A percentile compares a stretch with the other conserved stretches of the same genome.
phyloP scores from a whole-genome alignment of 2,329 filamentous ascomycete genomes.

The Venturia effusa region DNA sequence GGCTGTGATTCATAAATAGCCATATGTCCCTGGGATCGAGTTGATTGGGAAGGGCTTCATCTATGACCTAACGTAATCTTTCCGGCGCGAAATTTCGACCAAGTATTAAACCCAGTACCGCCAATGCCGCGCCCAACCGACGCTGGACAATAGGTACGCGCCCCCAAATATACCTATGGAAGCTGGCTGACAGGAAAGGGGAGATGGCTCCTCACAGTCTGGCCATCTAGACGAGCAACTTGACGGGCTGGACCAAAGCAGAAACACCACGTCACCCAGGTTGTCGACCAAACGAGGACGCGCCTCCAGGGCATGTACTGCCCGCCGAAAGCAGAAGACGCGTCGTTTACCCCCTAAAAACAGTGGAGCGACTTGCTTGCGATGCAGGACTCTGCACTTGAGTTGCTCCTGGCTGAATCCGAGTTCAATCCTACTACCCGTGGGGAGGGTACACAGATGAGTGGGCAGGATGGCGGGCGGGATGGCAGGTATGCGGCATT shows the following conservation, averaged over 20 bases:
- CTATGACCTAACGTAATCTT: no score
- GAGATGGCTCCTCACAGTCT: not conserved
- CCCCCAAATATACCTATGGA: not conserved
- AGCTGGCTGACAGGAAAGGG: not conserved
- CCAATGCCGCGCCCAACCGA: no score
- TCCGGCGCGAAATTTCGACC: no score
- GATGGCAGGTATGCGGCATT: not conserved
- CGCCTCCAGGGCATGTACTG: conserved; percentile 25
- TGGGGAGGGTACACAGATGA: not conserved
- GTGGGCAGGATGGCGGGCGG: conserved; percentile 5
- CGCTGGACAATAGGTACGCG: no score
- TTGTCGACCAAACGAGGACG: conserved; percentile 19
- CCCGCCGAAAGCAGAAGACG: conserved; percentile 32
- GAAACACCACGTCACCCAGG: not conserved
- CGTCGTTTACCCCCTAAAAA: conserved; percentile 27
- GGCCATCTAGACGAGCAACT: not conserved
- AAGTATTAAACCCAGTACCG: no score
- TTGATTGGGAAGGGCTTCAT: no score
- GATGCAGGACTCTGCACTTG: conserved; percentile 27
- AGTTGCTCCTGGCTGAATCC: conserved; percentile 23
- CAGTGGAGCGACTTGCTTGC: conserved; percentile 23
- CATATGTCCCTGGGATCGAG: not conserved
- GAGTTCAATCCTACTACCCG: not conserved
- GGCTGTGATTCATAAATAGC: not conserved
- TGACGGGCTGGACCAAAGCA: not conserved